Base-by-base conservation (phyloP, 495 filamentous ascomycete species). In the Neurospora sp. region DNA sequence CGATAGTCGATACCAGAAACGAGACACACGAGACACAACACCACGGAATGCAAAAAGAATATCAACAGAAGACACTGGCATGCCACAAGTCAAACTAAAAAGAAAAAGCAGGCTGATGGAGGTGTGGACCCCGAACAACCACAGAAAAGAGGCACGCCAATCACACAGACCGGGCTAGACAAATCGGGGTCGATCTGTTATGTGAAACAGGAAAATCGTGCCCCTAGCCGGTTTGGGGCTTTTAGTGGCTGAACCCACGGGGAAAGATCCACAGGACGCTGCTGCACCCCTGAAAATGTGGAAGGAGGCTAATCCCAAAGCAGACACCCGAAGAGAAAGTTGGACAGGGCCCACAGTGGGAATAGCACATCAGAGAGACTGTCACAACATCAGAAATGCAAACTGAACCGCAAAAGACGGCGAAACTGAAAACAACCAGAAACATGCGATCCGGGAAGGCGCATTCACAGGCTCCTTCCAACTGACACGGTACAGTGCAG, bases 131-230 rank as follows among this genome's bases (percentile, higher is more conserved):
- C 49, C 49, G 23, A 31, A 14, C 49, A 27, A 23, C 23, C 20
- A 23, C 9, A 54, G 0, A 27, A 7, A 49, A 14, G 27, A 11
- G n/a, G 44, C n/a, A 46, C 44, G 9, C 44, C 44, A 46, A 46
- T 46, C 44, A 49, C 44, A 49, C 44, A 49, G 4, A 49, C 44
- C 44, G n/a, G 44, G 9, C n/a, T 10, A 11, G 49, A 31, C 49
- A 31, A 60, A 60, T 60, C 23, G 49, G 49, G 49, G 23, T 27
- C 49, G 20, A 60, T 60, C 49, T 60, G 20, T 60, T 60, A 27
- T 31, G 66, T 76, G 75, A 76, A 76, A 76, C 75, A 71, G 66
- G 73, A 46, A 73, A 70, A 42, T 20, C 20, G 31, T 70, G 54
- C 37, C 44, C 11, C 23, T 40, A 41, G 20, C 49, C 49, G 23